Conservation (phyloP, 148 eudicot genomes). For the Chenopodium quinoa region DNA sequence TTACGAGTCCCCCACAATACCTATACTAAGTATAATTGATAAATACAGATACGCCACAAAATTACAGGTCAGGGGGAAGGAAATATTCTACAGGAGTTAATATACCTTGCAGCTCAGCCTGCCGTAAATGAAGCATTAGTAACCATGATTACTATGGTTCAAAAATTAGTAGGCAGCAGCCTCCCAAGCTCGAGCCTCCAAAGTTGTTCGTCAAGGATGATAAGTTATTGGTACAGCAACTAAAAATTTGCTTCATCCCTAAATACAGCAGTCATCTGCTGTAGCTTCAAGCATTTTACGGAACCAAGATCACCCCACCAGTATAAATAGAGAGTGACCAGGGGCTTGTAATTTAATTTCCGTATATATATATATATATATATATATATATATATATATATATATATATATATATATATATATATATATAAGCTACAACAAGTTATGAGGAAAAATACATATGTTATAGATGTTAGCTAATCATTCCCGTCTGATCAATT, state of each 20-base stretch:
- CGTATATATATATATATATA: not conserved
- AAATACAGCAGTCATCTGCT: slow-evolving; percentile 5
- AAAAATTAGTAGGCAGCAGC: slow-evolving; percentile 15
- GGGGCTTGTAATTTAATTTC: slow-evolving; percentile 9
- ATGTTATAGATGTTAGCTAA: slow-evolving; percentile 37
- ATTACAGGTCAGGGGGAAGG: not conserved
- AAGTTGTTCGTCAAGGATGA: slow-evolving; percentile 1
- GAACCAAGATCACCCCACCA: slow-evolving; percentile 9
- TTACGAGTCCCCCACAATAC: slow-evolving; percentile 2
- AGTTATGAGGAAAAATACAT: not conserved
- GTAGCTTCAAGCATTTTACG: slow-evolving; percentile 12
- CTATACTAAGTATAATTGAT: not conserved
- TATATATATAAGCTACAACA: slow-evolving; percentile 12
- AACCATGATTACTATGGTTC: not conserved
- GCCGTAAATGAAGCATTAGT: slow-evolving; percentile 5
- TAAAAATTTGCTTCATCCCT: not conserved
- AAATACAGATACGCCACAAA: slow-evolving; percentile 6
- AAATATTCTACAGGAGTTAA: not conserved
- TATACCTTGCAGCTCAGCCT: slow-evolving; percentile 20
- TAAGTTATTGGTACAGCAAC: not conserved
- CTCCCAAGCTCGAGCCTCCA: slow-evolving; percentile 4
- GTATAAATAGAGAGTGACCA: slow-evolving; percentile 13
- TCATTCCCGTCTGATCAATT: slow-evolving; percentile 73
- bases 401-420: too few species aligned
- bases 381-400: too few species aligned